Evolutionary conservation across 2,329 filamentous ascomycete genomes (phyloP), one percentile per base, ranked within the genome.

Genomic region (Fusarium zealandicum): DNA sequence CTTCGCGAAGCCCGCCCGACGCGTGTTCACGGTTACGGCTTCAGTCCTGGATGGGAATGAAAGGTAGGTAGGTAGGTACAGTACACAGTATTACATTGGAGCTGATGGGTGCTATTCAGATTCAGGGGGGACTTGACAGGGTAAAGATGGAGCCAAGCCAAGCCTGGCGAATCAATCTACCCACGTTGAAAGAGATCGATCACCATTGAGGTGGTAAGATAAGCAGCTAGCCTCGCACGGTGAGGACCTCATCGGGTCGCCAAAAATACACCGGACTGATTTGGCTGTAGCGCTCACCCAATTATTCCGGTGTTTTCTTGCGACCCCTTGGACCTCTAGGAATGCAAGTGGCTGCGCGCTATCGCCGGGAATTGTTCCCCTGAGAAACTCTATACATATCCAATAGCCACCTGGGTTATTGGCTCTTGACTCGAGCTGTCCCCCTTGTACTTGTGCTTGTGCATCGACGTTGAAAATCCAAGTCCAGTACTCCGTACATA

Each of bases 151-250:
- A 25, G 27, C 30, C 31, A 43, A 57, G 47, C 59, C 49, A 60
- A 58, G 61, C 62, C 59, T 68, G 56, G 40, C 70, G 70, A 72
- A 72, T 72, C 70, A 72, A 66, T 54, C 45, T 47, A 50, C 68
- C 70, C 70, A 72, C 70, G 70, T 72, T 66, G 22, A 8, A 67
- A 60, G 42, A 69, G 64, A 67, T 69, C 59, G 49, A 13, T 61
- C 22, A 45, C 44, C 32, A 31, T n/a, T n/a, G n/a, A n/a, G n/a
- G n/a, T 49, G 32, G 43, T 37, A 45, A 60, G 64, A 63, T 65
- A 65, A 68, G 65, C 46, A 53, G 43, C 27, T 38, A 38, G 39
- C 17, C 7, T 63, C 28, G 35, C 60, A 64, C 60, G 47, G 60
- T 64, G 45, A n/a, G n/a, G n/a, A n/a, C n/a, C n/a, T n/a, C n/a